A percentile compares a stretch with the other conserved stretches of the same genome.
Evolutionary conservation across 2,329 filamentous ascomycete genomes (phyloP).

Genomic region (Cladosporium sp.): DNA sequence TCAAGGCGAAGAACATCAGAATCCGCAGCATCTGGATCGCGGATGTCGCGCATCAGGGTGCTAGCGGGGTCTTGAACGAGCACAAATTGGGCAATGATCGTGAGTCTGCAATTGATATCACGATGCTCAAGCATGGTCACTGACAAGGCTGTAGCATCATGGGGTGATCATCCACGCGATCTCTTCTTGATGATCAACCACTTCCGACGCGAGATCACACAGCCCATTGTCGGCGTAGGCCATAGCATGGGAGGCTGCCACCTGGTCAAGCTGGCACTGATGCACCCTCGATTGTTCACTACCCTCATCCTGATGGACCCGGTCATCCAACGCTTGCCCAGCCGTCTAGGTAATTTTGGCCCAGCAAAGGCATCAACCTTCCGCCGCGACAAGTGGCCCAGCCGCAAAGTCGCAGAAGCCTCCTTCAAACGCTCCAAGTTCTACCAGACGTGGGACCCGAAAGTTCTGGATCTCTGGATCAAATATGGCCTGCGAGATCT

Average conservation of each 20-base stretch:
- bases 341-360: conserved; percentile 41
- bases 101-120: conserved; percentile 47
- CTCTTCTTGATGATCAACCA: conserved; percentile 82
- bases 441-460: conserved; percentile 78
- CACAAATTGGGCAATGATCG: conserved; percentile 78
- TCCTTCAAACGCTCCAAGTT: conserved; percentile 71
- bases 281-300: conserved; percentile 79
- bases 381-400: conserved; percentile 82
- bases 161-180: conserved; percentile 84
- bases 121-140: background rate
- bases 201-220: conserved; percentile 76
- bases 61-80: conserved; percentile 78
- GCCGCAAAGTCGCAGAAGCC: conserved; percentile 66
- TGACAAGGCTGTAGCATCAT: conserved; percentile 61
- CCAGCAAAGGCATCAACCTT: conserved; percentile 61
- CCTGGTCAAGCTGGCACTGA: conserved; percentile 69
- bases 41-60: conserved; percentile 83
- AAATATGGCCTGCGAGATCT: conserved; percentile 72
- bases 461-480: conserved; percentile 75
- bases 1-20: conserved; percentile 62
- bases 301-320: conserved; percentile 81
- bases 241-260: conserved; percentile 86
- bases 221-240: conserved; percentile 79
- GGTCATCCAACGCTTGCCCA: conserved; percentile 62
- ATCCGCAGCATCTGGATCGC: conserved; percentile 88